Evolutionary conservation across 345 rosid genomes (phyloP).

Genomic region (Trapa bicornis): DNA sequence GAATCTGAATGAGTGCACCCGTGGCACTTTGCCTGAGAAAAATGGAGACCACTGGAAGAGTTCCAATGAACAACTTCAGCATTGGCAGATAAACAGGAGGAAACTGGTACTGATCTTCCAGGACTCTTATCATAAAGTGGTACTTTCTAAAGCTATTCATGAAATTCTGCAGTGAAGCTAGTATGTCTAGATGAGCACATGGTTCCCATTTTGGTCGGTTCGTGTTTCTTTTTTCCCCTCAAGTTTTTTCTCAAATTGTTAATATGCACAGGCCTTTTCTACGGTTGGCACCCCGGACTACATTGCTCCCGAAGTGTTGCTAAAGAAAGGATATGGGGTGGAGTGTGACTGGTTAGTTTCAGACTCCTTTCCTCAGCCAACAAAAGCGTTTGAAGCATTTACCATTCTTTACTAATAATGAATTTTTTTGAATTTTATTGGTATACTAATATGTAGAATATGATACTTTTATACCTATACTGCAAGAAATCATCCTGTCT

Average conservation of each 20-base stretch:
- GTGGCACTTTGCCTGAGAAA: constrained; percentile 32
- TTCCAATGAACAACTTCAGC: constrained; percentile 71
- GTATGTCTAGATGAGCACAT: no score
- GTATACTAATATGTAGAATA: not conserved
- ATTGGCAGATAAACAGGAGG: constrained; percentile 80
- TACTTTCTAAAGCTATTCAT: no score
- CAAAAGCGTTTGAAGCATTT: no score
- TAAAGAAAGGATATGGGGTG: constrained; percentile 22
- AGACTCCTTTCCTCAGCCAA: not conserved
- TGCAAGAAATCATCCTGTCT: constrained; percentile 6
- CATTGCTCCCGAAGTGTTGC: constrained; percentile 87
- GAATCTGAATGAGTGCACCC: constrained; percentile 46
- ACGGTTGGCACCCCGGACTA: constrained; percentile 96
- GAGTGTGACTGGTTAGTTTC: constrained; percentile 80
- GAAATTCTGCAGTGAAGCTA: no score
- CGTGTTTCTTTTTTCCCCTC: not conserved
- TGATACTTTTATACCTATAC: not conserved
- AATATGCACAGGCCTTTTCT: constrained; percentile 53
- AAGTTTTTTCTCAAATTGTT: not conserved
- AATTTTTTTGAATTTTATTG: not conserved
- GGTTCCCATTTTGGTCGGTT: not conserved
- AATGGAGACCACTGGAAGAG: constrained; percentile 64
- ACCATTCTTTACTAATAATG: constrained; percentile 9
- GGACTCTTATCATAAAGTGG: no score
- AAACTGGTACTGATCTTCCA: constrained; percentile 43